phyloP scores from a whole-genome alignment of 148 eudicot species.

The Linanthus parryae region DNA sequence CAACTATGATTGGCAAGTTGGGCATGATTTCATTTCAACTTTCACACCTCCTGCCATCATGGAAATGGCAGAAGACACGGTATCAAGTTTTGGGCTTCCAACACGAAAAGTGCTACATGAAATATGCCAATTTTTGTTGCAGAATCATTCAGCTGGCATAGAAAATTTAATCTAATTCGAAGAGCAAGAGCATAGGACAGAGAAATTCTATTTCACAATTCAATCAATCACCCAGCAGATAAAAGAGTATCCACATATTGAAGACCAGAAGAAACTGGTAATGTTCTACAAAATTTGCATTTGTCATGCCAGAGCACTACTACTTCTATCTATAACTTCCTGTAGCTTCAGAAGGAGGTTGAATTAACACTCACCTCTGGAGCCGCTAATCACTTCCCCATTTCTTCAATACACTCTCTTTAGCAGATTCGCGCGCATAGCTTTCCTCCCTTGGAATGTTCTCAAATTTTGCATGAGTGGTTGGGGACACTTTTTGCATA shows the following conservation, averaged over 20 bases:
- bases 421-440: conserved; percentile 41
- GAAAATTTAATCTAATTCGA: no score
- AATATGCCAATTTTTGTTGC: no score
- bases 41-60: no score
- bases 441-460: conserved; percentile 29
- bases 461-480: conserved; percentile 18
- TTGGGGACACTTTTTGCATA: conserved; percentile 28
- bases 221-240: no score
- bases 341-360: background rate
- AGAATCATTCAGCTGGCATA: no score
- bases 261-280: background rate
- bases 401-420: conserved; percentile 68
- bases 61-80: no score
- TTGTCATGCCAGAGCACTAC: background rate
- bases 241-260: background rate
- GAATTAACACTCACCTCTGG: conserved; percentile 1
- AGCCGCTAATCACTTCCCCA: conserved; percentile 61
- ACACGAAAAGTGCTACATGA: no score
- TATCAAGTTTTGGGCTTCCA: no score
- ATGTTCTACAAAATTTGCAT: conserved; percentile 14
- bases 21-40: no score
- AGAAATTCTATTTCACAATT: no score
- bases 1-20: no score
- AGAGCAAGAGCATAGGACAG: no score
- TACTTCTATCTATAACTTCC: background rate